phyloP scores from a whole-genome alignment of 108 stramenopile genomes.

The Skeletonema grethae region DNA sequence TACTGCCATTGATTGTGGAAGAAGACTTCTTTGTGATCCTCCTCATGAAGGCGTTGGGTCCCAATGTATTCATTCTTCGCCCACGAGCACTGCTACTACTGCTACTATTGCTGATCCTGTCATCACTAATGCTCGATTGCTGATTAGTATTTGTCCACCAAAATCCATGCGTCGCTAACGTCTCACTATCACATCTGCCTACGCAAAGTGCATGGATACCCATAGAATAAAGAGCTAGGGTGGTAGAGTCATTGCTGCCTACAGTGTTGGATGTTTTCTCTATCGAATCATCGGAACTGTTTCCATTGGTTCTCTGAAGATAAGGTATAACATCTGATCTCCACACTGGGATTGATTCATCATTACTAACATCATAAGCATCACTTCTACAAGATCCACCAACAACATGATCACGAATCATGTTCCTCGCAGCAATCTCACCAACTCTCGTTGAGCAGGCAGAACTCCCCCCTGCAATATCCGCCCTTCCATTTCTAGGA shows the following conservation, averaged over 20 bases:
- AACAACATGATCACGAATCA: conserved; percentile 52
- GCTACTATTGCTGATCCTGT: conserved; percentile 5
- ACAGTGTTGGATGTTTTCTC: no score
- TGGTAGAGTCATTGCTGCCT: conserved; percentile 6
- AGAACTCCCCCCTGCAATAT: conserved; percentile 72
- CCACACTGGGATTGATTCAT: conserved; percentile 72
- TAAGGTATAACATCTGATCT: conserved; percentile 75
- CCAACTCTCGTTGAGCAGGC: conserved; percentile 70
- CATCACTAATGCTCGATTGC: conserved; percentile 32
- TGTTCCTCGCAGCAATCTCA: conserved; percentile 72
- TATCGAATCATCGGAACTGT: conserved; percentile 3
- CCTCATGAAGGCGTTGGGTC: conserved; percentile 45
- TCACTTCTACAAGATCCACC: conserved; percentile 1
- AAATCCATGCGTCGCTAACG: conserved; percentile 74
- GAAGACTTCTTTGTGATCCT: conserved; percentile 44
- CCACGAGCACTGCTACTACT: not conserved
- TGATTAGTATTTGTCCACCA: conserved; percentile 87
- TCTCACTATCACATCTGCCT: conserved; percentile 80
- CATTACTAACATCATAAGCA: conserved; percentile 3
- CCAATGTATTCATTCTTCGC: conserved; percentile 7
- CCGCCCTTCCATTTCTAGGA: conserved; percentile 63
- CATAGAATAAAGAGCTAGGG: conserved; percentile 54
- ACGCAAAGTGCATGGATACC: conserved; percentile 80
- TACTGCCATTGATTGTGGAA: conserved; percentile 1
- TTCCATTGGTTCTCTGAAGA: not conserved